Base-by-base conservation (phyloP, 2,329 filamentous ascomycete species). In the Escovopsis sp. region DNA sequence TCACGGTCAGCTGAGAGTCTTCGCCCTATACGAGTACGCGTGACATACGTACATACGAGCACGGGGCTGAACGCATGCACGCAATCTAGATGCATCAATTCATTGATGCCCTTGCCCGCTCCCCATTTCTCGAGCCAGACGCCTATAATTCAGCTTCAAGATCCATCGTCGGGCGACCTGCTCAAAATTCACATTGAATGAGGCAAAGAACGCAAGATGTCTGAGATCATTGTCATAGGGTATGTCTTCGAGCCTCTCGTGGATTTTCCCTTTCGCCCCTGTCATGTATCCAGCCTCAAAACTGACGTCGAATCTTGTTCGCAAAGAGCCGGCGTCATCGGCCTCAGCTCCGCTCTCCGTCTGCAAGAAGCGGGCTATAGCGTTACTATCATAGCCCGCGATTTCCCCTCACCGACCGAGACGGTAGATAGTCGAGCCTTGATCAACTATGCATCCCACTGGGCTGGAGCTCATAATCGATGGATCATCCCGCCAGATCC, bases 381-480 rank as follows among this genome's bases (percentile, higher is more conserved):
- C 39, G 62, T 71, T 11, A 63, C 62, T 14, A 60, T 71, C 38
- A 47, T 71, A 3, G 66, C 68, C 15, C 58, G 56, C 31, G 64
- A 70, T 51, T 66, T 71, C 38, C 68, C 68, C 9, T 55, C 52
- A n/a, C 62, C 66, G 9, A 67, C 61, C 37, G 67, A 70, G 51
- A 62, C 64, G 11, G 57, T 66, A 30, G 61, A 67, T 43, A 51
- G 59, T 5, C 45, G 45, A 12, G 46, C 56, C 1, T 55, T 62
- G 43, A 65, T 71, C 51, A 64, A 72, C 55, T 72, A 63, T 52
- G 63, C 68, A n/a, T 71, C 68, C 16, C 64, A 65, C 5, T 71
- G 67, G 68, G 68, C 59, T 39, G 68, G 68, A 15, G 67, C 68
- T 2, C 67, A 72, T 49, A 70, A 69, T 53, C 62, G 67, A 39